Base-by-base conservation (phyloP, 2,329 filamentous ascomycete genomes). In the Fusarium decemcellulare region DNA sequence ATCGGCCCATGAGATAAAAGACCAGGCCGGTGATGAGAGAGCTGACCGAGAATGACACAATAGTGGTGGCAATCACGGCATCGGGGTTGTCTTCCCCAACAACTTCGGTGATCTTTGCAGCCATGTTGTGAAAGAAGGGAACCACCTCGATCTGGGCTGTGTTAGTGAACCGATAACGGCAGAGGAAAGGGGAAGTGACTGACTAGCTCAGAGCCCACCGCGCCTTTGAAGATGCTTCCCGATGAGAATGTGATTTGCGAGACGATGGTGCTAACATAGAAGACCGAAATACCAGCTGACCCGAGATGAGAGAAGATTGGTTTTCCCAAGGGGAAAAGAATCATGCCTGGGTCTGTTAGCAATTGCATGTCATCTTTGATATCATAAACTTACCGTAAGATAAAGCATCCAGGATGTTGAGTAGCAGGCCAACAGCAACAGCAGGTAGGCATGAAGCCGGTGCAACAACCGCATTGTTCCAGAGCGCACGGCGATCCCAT, bases 51-150 rank as follows among this genome's bases (percentile, higher is more conserved):
- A 97, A 99, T 1, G 96, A 90, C 2, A 95, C 90, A 74, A 99
- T 97, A 3, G 95, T 97, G 0, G 96, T 99, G 32, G 96, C 95
- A 68, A 98, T 92, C 48, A 99, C 92, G 4, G 94, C 92, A 73
- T 96, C 91, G 1, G 93, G 90, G 29, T 96, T 90, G 18, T 95
- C 90, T 67, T 92, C 89, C 15, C 95, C 93, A 69, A 99, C 91
- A 44, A 88, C 85, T 14, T 85, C 84, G 70, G 96, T 90, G 76
- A 98, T 98, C 32, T 92, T 95, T 68, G 91, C 90, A 1, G 96
- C 95, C 95, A 99, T 99, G 76, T 95, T 97, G 82, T 99, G 96
- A 78, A 99, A 98, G 82, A 99, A 99, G 0, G 95, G 96, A 1
- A 99, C 95, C 1, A 98, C 95, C 81, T 99, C 96, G 71, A 98